Evolutionary conservation across 2,329 filamentous ascomycete genomes (phyloP).

Genomic region (Trichocomaceae sp.): DNA sequence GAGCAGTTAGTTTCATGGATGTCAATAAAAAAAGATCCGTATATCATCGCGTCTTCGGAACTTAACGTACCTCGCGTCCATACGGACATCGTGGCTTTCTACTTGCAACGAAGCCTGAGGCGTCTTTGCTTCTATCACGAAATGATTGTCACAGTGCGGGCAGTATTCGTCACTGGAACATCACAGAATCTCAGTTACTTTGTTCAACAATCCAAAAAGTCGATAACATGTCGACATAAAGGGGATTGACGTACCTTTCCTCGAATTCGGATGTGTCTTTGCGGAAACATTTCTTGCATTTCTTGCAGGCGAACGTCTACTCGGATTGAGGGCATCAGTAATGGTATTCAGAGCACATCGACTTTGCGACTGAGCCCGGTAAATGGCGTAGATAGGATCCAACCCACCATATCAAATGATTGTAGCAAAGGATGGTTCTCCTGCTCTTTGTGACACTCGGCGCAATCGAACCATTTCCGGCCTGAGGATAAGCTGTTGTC

Average conservation of each 20-base stretch:
- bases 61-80: constrained; percentile 59
- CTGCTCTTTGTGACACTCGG: constrained; percentile 81
- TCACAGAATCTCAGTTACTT: background rate
- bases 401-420: constrained; percentile 68
- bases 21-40: background rate
- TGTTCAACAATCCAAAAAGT: too few relatives aligned
- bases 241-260: constrained; percentile 51
- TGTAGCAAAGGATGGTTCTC: constrained; percentile 71
- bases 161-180: constrained; percentile 80
- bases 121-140: constrained; percentile 79
- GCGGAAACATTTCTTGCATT: constrained; percentile 96
- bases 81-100: constrained; percentile 82
- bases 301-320: constrained; percentile 83
- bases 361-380: background rate
- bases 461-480: constrained; percentile 98
- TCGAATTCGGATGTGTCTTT: constrained; percentile 91
- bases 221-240: background rate
- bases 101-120: constrained; percentile 77
- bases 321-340: background rate
- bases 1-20: background rate
- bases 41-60: background rate
- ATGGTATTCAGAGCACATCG: background rate
- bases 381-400: background rate
- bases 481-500: constrained; percentile 44
- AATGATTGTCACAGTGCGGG: constrained; percentile 98